phyloP scores from a whole-genome alignment of 805 yeast genomes.

The Phaffomyces thermotolerans region DNA sequence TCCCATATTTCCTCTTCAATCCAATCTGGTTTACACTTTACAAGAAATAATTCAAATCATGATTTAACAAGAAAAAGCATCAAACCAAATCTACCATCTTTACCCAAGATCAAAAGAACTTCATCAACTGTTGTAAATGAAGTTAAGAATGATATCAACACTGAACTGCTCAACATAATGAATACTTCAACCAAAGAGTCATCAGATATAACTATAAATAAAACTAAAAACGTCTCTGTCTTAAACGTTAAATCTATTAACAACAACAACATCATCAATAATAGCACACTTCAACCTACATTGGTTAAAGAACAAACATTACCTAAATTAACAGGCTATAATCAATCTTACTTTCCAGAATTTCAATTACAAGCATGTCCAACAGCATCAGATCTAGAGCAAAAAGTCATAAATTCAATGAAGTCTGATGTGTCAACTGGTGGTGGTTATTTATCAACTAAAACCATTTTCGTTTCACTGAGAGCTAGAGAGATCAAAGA shows the following conservation, averaged over 20 bases:
- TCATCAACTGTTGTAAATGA: constrained; percentile 9
- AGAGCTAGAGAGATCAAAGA: constrained; percentile 33
- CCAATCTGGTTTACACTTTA: not conserved
- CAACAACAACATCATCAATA: too few relatives aligned
- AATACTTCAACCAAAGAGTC: constrained; percentile 12
- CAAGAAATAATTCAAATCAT: not conserved
- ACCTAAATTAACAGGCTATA: constrained; percentile 24
- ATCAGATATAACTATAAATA: not conserved
- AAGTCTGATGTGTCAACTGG: constrained; percentile 38
- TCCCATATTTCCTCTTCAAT: not conserved
- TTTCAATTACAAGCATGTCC: constrained; percentile 48
- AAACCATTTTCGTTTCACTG: constrained; percentile 28
- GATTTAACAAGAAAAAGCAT: constrained; percentile 9
- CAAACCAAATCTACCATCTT: constrained; percentile 20
- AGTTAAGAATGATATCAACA: constrained; percentile 4
- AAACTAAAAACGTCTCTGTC: constrained; percentile 22
- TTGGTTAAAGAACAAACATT: constrained; percentile 7
- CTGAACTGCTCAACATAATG: constrained; percentile 15
- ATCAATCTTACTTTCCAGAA: constrained; percentile 21
- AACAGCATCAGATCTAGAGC: constrained; percentile 40
- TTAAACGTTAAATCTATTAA: constrained; percentile 20
- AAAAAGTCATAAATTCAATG: constrained; percentile 43
- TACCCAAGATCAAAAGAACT: constrained; percentile 23
- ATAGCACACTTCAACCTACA: too few relatives aligned
- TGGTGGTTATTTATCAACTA: constrained; percentile 6